These are phyloP conservation scores for Coffea canephora DNA, from an alignment of 257 asterid species.

Conservation along the genomic window DNA sequence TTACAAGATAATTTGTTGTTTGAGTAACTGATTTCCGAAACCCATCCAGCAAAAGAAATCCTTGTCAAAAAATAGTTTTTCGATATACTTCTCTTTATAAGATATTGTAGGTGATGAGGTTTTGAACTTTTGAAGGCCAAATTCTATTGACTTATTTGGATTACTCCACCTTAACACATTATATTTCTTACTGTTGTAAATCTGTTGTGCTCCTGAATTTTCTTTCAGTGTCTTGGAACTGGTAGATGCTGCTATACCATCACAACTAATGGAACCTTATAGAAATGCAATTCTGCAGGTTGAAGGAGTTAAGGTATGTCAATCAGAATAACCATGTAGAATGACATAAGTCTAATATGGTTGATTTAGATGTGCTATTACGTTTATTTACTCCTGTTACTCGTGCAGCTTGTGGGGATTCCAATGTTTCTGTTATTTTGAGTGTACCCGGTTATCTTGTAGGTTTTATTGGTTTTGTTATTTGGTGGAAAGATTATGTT, in stretches of 20 bases:
- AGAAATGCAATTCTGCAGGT: slow-evolving; percentile 68
- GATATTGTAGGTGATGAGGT: background rate
- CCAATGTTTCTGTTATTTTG: background rate
- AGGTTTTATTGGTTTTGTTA: background rate
- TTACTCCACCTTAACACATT: background rate
- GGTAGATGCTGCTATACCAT: slow-evolving; percentile 97
- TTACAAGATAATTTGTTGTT: background rate
- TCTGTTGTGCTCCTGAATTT: slow-evolving; percentile 14
- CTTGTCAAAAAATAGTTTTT: background rate
- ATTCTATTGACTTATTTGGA: background rate
- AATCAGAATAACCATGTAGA: slow-evolving; percentile 8
- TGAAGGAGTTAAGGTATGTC: slow-evolving; percentile 90
- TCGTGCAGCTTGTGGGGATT: background rate
- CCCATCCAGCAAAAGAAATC: background rate
- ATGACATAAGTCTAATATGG: background rate
- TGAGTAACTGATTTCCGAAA: background rate
- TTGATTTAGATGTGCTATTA: background rate
- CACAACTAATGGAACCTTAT: slow-evolving; percentile 66
- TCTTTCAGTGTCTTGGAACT: slow-evolving; percentile 71
- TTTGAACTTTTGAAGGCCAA: background rate
- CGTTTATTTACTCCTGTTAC: background rate
- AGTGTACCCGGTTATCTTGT: background rate
- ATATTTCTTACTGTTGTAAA: slow-evolving; percentile 7
- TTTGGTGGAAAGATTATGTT: background rate
- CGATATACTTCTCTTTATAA: background rate